These are phyloP conservation scores for Cyberlindnera maclurae DNA, from an alignment of 805 yeast species.

Conservation along the genomic window DNA sequence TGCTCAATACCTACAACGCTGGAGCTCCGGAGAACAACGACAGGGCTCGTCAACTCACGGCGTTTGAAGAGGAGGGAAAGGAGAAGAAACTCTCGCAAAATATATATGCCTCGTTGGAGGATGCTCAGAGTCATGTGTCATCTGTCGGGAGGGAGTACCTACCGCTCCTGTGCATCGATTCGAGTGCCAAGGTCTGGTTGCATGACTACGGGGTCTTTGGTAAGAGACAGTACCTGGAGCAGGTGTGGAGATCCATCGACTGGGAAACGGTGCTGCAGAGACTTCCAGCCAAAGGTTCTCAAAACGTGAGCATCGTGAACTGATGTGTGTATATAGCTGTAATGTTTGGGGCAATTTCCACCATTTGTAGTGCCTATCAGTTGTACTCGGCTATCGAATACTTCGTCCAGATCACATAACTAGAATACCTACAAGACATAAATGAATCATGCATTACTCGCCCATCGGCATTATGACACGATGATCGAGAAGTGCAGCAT, in stretches of 20 bases:
- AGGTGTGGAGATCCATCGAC: conserved; percentile 62
- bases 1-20: conserved; percentile 81
- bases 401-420: no score
- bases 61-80: conserved; percentile 12
- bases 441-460: no score
- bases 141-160: conserved; percentile 27
- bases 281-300: conserved; percentile 2
- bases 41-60: conserved; percentile 36
- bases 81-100: conserved; percentile 7
- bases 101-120: conserved; percentile 26
- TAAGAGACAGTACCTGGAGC: conserved; percentile 53
- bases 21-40: conserved; percentile 73
- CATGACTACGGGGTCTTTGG: conserved; percentile 77
- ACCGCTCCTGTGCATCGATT: conserved; percentile 68
- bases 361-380: no score
- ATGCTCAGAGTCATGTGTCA: conserved; percentile 29
- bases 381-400: no score
- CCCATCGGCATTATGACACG: no score
- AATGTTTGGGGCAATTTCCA: no score
- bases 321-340: background rate
- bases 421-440: no score
- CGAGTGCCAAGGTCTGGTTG: conserved; percentile 62
- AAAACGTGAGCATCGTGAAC: background rate
- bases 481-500: no score
- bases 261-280: conserved; percentile 56